Evolutionary conservation across 176 grass and related monocot species (phyloP).

Genomic region (Musa beccarii): DNA sequence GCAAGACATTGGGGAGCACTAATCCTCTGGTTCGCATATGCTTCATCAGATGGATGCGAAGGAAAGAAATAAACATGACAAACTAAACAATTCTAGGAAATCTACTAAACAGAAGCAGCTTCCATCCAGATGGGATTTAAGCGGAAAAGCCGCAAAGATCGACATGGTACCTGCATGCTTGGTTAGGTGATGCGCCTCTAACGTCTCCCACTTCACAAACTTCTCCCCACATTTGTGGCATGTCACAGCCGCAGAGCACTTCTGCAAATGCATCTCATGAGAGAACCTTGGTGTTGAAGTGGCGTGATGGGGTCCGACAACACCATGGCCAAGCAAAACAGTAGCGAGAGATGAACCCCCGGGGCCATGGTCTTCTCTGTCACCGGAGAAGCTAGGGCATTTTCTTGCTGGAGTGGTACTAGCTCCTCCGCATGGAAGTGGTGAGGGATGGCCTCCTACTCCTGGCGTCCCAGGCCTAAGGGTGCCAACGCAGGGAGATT

Average conservation of each 20-base stretch:
- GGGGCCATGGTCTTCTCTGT: slow-evolving; percentile 7
- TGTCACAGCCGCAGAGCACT: not conserved
- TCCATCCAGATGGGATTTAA: too few relatives aligned
- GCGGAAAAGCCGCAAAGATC: not conserved
- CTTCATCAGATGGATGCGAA: not conserved
- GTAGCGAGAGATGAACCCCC: slow-evolving; percentile 1
- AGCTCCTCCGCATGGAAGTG: slow-evolving; percentile 1
- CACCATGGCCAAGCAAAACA: slow-evolving; percentile 7
- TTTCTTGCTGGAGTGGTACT: slow-evolving; percentile 37
- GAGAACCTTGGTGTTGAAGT: not conserved
- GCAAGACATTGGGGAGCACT: too few relatives aligned
- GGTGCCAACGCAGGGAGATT: slow-evolving; percentile 16
- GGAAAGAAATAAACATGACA: not conserved
- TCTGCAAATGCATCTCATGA: not conserved
- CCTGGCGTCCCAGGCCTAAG: slow-evolving; percentile 21
- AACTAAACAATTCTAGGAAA: not conserved
- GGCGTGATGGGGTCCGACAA: not conserved
- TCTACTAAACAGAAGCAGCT: too few relatives aligned
- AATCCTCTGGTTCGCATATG: too few relatives aligned
- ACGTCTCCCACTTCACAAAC: slow-evolving; percentile 29
- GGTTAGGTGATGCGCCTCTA: slow-evolving; percentile 60
- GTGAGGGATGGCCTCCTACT: slow-evolving; percentile 1
- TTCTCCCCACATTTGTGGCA: slow-evolving; percentile 44
- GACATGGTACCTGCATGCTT: slow-evolving; percentile 39
- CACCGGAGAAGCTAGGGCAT: slow-evolving; percentile 12